Base-by-base conservation (phyloP, 768 basidiomycete species). In the Chiua virens region DNA sequence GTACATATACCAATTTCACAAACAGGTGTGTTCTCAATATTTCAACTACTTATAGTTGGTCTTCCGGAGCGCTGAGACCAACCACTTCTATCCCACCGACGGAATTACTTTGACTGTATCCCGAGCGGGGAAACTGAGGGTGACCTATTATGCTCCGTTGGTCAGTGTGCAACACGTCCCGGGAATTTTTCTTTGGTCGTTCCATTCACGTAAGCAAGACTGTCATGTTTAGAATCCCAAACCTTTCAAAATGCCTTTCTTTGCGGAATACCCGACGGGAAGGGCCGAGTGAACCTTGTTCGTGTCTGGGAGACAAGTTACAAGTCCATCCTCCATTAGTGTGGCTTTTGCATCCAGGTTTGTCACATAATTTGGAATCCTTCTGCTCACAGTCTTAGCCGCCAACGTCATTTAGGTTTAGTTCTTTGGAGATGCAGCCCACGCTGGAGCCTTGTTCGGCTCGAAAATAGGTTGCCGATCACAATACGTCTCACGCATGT, bases 361-460 rank as follows among this genome's bases (percentile, higher is more conserved):
- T 20, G 55, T 52, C 40, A 50, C 17, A 45, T 20, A 30, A 55
- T 50, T 53, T 53, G 37, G 27, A 46, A 60, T 45, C 34, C 23
- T 37, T 41, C 30, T 53, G 38, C 42, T 53, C 45, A 42, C 18
- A 23, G 20, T 30, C 32, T 23, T 34, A 49, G 38, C 27, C 15
- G 27, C 8, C n/a, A n/a, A 32, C 34, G 34, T 11, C 37, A 5
- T 18, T 50, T 40, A 32, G 20, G 36, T 48, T 48, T 46, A 40
- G 40, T 41, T 42, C n/a, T 44, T 22, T 36, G 14, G 22, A 7
- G n/a, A 7, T 11, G n/a, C n/a, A 28, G 14, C 20, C 14, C 14
- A 11, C 20, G n/a, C n/a, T n/a, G n/a, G n/a, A n/a, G n/a, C n/a
- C n/a, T n/a, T 34, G 17, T 15, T 15, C 32, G 9, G 35, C 42